A percentile compares a stretch with the other conserved stretches of the same genome.
These are phyloP conservation scores for Parietaria judaica DNA, from an alignment of 306 rosid genomes.

Conservation along the genomic window DNA sequence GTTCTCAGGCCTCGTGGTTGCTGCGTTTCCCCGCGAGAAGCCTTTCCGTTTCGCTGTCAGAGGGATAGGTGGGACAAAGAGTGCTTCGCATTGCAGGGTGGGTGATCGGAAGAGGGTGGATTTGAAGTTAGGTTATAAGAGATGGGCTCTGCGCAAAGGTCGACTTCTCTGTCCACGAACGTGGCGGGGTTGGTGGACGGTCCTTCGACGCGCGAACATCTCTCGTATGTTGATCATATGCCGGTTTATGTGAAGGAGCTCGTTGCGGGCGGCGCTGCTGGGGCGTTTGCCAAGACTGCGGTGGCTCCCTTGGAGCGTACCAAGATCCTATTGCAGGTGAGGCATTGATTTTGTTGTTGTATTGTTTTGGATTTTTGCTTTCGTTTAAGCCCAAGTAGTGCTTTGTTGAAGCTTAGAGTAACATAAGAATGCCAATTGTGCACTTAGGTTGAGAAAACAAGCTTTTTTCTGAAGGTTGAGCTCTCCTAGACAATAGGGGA, in stretches of 20 bases:
- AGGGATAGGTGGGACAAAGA: conserved; percentile 66
- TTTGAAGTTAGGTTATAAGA: not conserved
- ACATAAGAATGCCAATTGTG: too few species aligned
- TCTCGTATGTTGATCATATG: conserved; percentile 39
- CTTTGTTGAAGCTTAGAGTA: too few species aligned
- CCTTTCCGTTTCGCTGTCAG: conserved; percentile 24
- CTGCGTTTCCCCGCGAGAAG: conserved; percentile 17
- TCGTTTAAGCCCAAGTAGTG: too few species aligned
- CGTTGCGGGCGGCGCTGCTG: conserved; percentile 88
- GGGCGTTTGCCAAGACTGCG: conserved; percentile 71
- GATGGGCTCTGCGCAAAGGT: conserved; percentile 76
- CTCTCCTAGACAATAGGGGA: too few species aligned
- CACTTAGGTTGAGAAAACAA: too few species aligned
- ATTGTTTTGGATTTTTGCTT: too few species aligned
- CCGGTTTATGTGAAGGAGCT: conserved; percentile 84
- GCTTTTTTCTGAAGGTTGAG: too few species aligned
- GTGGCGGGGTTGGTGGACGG: conserved; percentile 71
- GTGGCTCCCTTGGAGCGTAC: conserved; percentile 93
- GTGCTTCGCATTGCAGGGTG: conserved; percentile 63
- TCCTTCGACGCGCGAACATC: conserved; percentile 44
- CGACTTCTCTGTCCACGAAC: conserved; percentile 38
- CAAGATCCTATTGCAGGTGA: conserved; percentile 94
- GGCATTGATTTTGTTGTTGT: not conserved
- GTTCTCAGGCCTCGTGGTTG: conserved; percentile 40
- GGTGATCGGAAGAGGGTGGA: conserved; percentile 24